A percentile compares a stretch with the other conserved stretches of the same genome.
Conservation (phyloP, 1,284 basidiomycete genomes). For the Erythrobasidium hasegawianum region DNA sequence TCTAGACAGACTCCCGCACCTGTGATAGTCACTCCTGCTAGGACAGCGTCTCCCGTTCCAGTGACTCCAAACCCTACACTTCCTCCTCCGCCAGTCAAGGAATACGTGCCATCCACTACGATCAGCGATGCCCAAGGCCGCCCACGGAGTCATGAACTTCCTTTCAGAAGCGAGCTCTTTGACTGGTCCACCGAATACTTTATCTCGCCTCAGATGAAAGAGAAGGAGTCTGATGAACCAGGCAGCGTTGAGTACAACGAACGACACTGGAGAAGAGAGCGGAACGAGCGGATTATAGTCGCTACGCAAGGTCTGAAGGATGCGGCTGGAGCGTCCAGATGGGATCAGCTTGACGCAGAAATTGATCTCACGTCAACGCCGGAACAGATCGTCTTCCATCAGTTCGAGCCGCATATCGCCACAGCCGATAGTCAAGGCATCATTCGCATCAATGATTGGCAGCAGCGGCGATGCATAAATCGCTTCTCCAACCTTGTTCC, state of each 20-base stretch:
- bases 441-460: conserved; percentile 94
- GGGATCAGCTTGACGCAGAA: conserved; percentile 75
- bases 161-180: conserved; percentile 85
- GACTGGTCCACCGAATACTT: conserved; percentile 98
- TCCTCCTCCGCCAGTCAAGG: conserved; percentile 8
- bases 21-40: conserved; percentile 21
- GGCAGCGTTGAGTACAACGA: conserved; percentile 91
- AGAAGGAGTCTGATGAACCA: conserved; percentile 93
- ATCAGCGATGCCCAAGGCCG: conserved; percentile 17
- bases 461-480: conserved; percentile 68
- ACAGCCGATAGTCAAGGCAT: conserved; percentile 81
- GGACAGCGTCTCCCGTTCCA: conserved; percentile 6
- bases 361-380: conserved; percentile 69
- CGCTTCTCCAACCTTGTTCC: conserved; percentile 88
- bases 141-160: conserved; percentile 52
- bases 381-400: conserved; percentile 79
- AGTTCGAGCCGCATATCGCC: conserved; percentile 86
- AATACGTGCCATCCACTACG: conserved; percentile 14
- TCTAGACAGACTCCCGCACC: conserved; percentile 25
- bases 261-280: conserved; percentile 88
- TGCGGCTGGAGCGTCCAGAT: conserved; percentile 65
- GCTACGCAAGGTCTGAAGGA: conserved; percentile 66
- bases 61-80: conserved; percentile 23
- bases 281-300: conserved; percentile 76
- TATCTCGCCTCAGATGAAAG: conserved; percentile 96